Conservation (phyloP, 202 grass and related monocot genomes). For the Elaeis oleifera region DNA sequence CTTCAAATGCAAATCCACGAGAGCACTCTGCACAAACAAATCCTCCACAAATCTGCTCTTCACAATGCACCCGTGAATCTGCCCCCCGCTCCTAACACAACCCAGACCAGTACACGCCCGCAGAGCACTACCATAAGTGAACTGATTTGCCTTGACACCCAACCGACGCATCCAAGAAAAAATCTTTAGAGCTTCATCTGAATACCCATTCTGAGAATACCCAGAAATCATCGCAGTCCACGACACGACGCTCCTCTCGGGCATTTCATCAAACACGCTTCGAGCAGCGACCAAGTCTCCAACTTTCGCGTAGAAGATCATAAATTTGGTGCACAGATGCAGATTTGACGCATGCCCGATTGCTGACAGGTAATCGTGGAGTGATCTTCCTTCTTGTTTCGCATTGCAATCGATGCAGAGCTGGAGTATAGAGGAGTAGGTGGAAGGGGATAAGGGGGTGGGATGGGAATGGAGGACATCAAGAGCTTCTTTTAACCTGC, state of each 20-base stretch:
- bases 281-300: constrained; percentile 33
- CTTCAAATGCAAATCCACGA: constrained; percentile 69
- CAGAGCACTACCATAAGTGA: constrained; percentile 50
- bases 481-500: background rate
- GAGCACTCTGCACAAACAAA: constrained; percentile 67
- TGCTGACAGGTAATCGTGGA: constrained; percentile 28
- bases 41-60: constrained; percentile 54
- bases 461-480: background rate
- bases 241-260: constrained; percentile 46
- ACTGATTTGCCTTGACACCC: constrained; percentile 48
- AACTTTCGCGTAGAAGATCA: constrained; percentile 42
- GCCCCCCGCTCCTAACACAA: constrained; percentile 44
- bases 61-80: constrained; percentile 47
- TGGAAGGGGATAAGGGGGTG: constrained; percentile 5
- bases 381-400: constrained; percentile 28
- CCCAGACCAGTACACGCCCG: constrained; percentile 28
- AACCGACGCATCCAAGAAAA: constrained; percentile 40
- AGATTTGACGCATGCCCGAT: constrained; percentile 21
- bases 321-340: constrained; percentile 51
- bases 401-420: constrained; percentile 35
- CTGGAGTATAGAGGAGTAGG: constrained; percentile 47
- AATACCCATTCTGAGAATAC: constrained; percentile 33
- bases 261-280: constrained; percentile 60
- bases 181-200: constrained; percentile 40
- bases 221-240: constrained; percentile 76